These are phyloP conservation scores for Teunomyces gatunensis DNA, from an alignment of 805 yeast species.

Conservation along the genomic window DNA sequence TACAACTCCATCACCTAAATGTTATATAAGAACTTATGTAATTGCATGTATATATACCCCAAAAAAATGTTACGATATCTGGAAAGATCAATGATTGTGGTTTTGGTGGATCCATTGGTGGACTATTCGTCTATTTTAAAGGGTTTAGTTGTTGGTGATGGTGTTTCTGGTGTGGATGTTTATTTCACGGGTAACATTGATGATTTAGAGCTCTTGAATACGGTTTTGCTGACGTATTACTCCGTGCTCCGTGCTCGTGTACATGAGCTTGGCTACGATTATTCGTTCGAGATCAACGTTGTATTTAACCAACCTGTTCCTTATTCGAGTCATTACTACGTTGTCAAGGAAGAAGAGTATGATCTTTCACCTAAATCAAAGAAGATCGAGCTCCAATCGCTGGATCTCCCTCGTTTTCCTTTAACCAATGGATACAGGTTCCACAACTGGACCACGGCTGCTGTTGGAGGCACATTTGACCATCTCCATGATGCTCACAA, in stretches of 20 bases:
- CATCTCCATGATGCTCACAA: conserved; percentile 96
- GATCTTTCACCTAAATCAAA: neutral
- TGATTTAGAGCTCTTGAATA: conserved; percentile 23
- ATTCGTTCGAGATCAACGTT: conserved; percentile 28
- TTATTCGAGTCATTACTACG: neutral
- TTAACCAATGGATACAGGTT: neutral
- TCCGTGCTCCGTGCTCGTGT: conserved; percentile 21
- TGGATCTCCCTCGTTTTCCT: neutral
- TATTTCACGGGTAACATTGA: conserved; percentile 18
- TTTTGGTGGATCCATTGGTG: neutral
- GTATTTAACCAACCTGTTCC: conserved; percentile 19
- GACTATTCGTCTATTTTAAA: conserved; percentile 11
- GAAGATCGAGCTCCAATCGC: neutral
- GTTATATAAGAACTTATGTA: too few relatives aligned
- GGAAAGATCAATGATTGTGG: neutral
- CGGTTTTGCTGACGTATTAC: conserved; percentile 28
- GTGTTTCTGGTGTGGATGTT: conserved; percentile 20
- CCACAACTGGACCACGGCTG: conserved; percentile 31
- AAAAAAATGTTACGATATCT: too few relatives aligned
- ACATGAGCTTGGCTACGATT: conserved; percentile 17
- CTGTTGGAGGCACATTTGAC: conserved; percentile 97
- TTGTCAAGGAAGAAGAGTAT: neutral
- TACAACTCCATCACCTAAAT: conserved; percentile 1
- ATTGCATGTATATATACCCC: too few relatives aligned
- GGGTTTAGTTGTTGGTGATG: conserved; percentile 1